Conservation (phyloP, 345 rosid species). For the Brassica juncea region DNA sequence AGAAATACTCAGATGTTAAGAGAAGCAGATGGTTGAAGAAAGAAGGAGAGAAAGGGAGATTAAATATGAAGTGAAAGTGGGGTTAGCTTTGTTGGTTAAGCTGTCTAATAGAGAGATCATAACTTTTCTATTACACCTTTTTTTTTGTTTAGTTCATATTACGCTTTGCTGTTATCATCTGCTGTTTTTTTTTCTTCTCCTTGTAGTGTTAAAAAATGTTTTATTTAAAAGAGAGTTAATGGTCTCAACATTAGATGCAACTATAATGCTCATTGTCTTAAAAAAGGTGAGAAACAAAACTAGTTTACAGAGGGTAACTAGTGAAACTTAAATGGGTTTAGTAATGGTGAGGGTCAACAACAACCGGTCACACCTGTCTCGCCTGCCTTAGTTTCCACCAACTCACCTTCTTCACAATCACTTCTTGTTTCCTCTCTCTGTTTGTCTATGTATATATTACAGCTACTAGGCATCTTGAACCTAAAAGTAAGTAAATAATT, state of each 20-base stretch:
- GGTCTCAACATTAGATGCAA: constrained; percentile 15
- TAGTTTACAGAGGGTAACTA: background rate
- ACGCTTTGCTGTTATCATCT: constrained; percentile 6
- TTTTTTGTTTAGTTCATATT: background rate
- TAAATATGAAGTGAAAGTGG: constrained; percentile 35
- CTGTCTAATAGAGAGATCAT: constrained; percentile 33
- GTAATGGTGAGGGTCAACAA: constrained; percentile 19
- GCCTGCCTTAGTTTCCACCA: constrained; percentile 26
- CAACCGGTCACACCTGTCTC: constrained; percentile 36
- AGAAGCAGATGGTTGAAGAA: constrained; percentile 27
- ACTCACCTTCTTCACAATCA: constrained; percentile 20
- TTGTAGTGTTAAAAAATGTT: background rate
- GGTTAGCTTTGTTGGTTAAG: constrained; percentile 42
- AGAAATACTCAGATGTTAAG: constrained; percentile 19
- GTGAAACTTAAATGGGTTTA: background rate
- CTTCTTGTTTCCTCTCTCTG: constrained; percentile 2
- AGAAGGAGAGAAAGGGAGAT: constrained; percentile 18
- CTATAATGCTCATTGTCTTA: background rate
- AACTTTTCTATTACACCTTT: background rate
- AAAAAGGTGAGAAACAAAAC: background rate
- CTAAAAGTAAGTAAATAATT: constrained; percentile 32
- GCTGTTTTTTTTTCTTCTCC: background rate
- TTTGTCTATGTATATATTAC: background rate
- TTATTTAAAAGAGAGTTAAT: background rate
- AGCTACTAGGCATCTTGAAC: constrained; percentile 32